Evolutionary conservation across 164 flowering plant genomes (phyloP).

Genomic region (Kalanchoe fedtschenkoi): DNA sequence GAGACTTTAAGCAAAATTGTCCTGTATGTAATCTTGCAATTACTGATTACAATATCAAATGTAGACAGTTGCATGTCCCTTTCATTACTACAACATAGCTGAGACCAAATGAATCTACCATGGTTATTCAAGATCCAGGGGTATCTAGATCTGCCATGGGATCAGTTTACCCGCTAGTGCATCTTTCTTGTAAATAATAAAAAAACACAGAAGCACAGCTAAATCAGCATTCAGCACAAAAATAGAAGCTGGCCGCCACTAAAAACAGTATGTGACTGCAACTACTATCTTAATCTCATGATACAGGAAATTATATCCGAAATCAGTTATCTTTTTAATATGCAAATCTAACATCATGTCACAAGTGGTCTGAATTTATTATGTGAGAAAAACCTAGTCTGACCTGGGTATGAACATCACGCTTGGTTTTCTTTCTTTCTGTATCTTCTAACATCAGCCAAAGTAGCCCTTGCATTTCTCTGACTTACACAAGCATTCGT

Average conservation of each 20-base stretch:
- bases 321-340: not conserved
- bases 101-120: not conserved
- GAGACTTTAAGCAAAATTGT: not conserved
- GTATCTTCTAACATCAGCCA: not conserved
- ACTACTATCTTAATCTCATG: not conserved
- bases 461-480: slow-evolving; percentile 17
- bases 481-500: slow-evolving; percentile 17
- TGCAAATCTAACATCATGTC: not conserved
- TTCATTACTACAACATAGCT: not conserved
- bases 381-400: not conserved
- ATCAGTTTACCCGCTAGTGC: not conserved
- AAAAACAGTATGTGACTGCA: not conserved
- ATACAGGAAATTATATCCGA: not conserved
- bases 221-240: not conserved
- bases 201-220: not conserved
- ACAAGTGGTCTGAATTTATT: not conserved
- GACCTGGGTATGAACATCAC: not conserved
- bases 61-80: too few relatives aligned
- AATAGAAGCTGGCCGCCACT: not conserved
- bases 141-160: not conserved
- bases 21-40: not conserved
- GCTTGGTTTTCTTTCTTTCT: not conserved
- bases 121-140: not conserved
- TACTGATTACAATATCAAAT: not conserved
- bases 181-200: not conserved